These are phyloP conservation scores for Schoenoplectus tabernaemontani DNA, from an alignment of 202 grass and related monocot species.

Conservation along the genomic window DNA sequence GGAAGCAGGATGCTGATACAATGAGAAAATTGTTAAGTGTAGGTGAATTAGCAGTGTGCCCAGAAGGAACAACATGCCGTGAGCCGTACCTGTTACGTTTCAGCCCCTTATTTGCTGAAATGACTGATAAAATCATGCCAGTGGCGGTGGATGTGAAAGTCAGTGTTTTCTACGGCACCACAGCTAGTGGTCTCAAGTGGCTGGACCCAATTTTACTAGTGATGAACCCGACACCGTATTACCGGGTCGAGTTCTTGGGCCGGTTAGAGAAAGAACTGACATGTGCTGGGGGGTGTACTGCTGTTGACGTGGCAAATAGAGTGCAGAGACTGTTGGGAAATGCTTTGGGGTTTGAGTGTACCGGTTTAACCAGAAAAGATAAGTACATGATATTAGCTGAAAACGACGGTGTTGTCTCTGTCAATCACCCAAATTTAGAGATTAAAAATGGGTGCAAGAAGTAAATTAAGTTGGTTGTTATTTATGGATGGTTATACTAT, in stretches of 20 bases:
- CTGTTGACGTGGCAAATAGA: conserved; percentile 67
- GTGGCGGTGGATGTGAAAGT: conserved; percentile 67
- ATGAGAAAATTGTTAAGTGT: conserved; percentile 45
- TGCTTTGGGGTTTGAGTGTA: conserved; percentile 71
- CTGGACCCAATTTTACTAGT: conserved; percentile 69
- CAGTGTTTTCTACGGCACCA: conserved; percentile 55
- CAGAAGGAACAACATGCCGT: conserved; percentile 88
- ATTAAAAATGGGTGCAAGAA: conserved; percentile 25
- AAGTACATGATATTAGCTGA: conserved; percentile 92
- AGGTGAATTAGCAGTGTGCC: conserved; percentile 64
- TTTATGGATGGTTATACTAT: conserved; percentile 7
- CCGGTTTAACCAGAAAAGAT: conserved; percentile 47
- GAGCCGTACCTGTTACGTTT: conserved; percentile 84
- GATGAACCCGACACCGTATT: conserved; percentile 50
- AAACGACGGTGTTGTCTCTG: conserved; percentile 57
- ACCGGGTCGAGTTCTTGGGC: conserved; percentile 56
- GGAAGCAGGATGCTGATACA: conserved; percentile 47
- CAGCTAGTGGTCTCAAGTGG: conserved; percentile 79
- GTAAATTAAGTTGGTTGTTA: not conserved
- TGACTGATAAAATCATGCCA: conserved; percentile 70
- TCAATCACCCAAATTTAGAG: not conserved
- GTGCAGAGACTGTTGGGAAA: conserved; percentile 52
- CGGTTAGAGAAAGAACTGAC: conserved; percentile 43
- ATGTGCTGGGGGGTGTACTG: conserved; percentile 28
- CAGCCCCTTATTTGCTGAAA: conserved; percentile 84